phyloP scores from a whole-genome alignment of 2,329 filamentous ascomycete genomes.

The Ophiosphaerella herpotricha region DNA sequence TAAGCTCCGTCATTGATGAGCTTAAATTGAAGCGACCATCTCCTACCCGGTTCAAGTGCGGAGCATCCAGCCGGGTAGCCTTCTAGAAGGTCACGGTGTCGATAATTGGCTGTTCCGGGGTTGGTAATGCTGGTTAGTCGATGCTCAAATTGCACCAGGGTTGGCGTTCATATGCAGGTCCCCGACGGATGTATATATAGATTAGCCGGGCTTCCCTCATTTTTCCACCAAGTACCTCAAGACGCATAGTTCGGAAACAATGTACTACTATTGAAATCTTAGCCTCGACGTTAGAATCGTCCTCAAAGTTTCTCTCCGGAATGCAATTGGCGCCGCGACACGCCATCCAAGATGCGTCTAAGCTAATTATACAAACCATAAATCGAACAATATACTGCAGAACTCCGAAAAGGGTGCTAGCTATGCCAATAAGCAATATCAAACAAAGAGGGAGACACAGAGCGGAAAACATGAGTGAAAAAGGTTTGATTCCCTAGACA shows the following conservation, averaged over 20 bases:
- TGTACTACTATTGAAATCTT: too few relatives aligned
- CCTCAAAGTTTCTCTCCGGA: background rate
- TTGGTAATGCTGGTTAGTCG: constrained; percentile 3
- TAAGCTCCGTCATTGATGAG: constrained; percentile 10
- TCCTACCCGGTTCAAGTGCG: constrained; percentile 10
- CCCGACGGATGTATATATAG: constrained; percentile 31
- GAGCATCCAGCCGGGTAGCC: constrained; percentile 2
- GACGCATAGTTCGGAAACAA: background rate
- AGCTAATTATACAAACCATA: too few relatives aligned
- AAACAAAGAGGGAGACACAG: background rate
- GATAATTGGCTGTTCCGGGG: constrained; percentile 7
- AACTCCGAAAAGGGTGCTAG: too few relatives aligned
- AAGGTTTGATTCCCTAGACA: background rate
- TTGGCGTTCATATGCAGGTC: constrained; percentile 33
- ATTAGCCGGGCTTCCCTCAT: constrained; percentile 25
- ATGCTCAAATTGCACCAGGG: constrained; percentile 18
- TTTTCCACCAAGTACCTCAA: constrained; percentile 26
- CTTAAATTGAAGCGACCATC: constrained; percentile 7
- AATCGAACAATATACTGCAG: too few relatives aligned
- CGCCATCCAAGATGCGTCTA: too few relatives aligned
- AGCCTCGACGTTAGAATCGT: too few relatives aligned
- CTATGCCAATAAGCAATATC: background rate
- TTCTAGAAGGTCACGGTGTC: constrained; percentile 2
- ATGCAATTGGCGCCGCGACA: background rate
- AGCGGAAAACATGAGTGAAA: background rate